A percentile compares a stretch with the other conserved stretches of the same genome.
Conservation (phyloP, 2,329 filamentous ascomycete genomes). For the Fusarium acutatum region DNA sequence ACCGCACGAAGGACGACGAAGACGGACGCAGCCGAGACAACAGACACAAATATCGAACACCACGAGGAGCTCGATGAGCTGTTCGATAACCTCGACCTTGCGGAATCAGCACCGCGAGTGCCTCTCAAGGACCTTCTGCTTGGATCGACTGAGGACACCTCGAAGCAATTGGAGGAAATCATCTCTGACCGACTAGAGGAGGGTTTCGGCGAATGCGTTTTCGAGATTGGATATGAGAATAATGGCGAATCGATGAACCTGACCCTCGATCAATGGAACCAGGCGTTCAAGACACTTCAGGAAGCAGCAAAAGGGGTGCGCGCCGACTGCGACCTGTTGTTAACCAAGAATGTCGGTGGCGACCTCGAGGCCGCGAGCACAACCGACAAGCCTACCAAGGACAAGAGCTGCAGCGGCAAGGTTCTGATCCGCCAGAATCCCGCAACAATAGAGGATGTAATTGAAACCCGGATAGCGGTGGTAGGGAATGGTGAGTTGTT, state of each 20-base stretch:
- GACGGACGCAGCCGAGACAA: constrained; percentile 42
- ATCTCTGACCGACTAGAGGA: constrained; percentile 77
- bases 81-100: constrained; percentile 85
- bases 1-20: constrained; percentile 45
- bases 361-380: constrained; percentile 73
- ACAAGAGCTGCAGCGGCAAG: constrained; percentile 83
- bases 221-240: constrained; percentile 92
- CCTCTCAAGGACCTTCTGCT: constrained; percentile 82
- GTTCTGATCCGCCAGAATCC: constrained; percentile 82
- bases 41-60: constrained; percentile 55
- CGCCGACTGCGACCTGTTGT: constrained; percentile 81
- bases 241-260: constrained; percentile 87
- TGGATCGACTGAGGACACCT: constrained; percentile 65
- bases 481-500: constrained; percentile 80
- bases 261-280: constrained; percentile 76
- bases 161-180: constrained; percentile 70
- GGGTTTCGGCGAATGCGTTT: constrained; percentile 87
- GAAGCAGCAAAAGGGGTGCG: constrained; percentile 70
- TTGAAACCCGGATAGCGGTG: constrained; percentile 95
- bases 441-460: constrained; percentile 81
- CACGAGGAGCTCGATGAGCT: constrained; percentile 91
- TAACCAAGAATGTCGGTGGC: constrained; percentile 91
- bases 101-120: constrained; percentile 73
- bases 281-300: constrained; percentile 71
- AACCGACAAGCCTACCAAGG: constrained; percentile 64